Percentiles rank a stretch among this genome's conserved stretches.
Evolutionary conservation across 352 stramenopile species (phyloP).

Genomic region (Halophytophthora polymorphica): DNA sequence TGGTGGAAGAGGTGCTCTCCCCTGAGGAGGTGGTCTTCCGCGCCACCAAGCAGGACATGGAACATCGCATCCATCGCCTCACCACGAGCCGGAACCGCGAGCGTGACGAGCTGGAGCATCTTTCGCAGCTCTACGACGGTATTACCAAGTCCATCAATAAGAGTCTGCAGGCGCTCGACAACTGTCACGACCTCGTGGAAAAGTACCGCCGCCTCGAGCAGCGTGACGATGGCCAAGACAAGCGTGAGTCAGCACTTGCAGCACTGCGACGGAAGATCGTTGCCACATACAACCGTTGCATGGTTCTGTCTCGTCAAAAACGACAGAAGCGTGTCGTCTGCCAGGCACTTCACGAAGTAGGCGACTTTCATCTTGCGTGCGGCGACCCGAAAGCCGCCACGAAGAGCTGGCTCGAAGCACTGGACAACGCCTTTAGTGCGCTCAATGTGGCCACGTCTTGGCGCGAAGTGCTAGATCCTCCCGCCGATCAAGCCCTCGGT

Average conservation of each 20-base stretch:
- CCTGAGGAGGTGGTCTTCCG: slow-evolving; percentile 64
- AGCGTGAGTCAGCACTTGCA: not conserved
- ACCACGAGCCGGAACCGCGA: slow-evolving; percentile 18
- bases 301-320: slow-evolving; percentile 63
- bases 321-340: slow-evolving; percentile 52
- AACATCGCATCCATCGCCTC: slow-evolving; percentile 33
- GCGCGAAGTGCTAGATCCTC: slow-evolving; percentile 38
- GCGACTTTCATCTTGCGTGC: slow-evolving; percentile 68
- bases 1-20: slow-evolving; percentile 64
- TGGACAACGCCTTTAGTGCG: slow-evolving; percentile 72
- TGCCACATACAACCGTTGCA: slow-evolving; percentile 41
- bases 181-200: slow-evolving; percentile 41
- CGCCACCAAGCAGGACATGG: slow-evolving; percentile 32
- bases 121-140: slow-evolving; percentile 20
- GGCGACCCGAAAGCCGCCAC: slow-evolving; percentile 34
- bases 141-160: slow-evolving; percentile 59
- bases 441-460: slow-evolving; percentile 46
- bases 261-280: slow-evolving; percentile 36
- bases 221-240: slow-evolving; percentile 1
- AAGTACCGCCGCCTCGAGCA: slow-evolving; percentile 28
- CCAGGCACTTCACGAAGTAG: slow-evolving; percentile 61
- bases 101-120: slow-evolving; percentile 20
- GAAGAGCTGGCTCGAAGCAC: slow-evolving; percentile 65
- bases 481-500: slow-evolving; percentile 17
- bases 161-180: slow-evolving; percentile 50